Percentiles rank a stretch among this genome's conserved stretches.
These are phyloP conservation scores for Pythium diclinum DNA, from an alignment of 352 stramenopile species.

Conservation along the genomic window DNA sequence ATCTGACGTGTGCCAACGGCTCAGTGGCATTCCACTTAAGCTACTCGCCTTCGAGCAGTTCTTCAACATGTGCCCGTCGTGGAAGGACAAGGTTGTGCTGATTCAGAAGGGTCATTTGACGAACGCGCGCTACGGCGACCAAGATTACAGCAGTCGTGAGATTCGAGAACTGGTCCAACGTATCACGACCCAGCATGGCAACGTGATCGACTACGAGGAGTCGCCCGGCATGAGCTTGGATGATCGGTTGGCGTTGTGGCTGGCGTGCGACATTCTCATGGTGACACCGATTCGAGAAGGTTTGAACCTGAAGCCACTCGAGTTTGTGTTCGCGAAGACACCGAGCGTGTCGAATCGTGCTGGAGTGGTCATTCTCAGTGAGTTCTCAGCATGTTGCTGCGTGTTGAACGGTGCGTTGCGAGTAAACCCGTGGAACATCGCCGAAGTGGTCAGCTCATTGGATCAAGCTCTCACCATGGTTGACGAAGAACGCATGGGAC, in stretches of 20 bases:
- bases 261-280: conserved; percentile 95
- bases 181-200: conserved; percentile 68
- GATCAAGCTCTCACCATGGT: conserved; percentile 94
- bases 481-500: conserved; percentile 83
- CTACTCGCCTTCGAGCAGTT: conserved; percentile 96
- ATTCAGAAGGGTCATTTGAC: conserved; percentile 91
- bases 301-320: conserved; percentile 96
- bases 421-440: conserved; percentile 97
- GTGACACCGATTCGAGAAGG: conserved; percentile 95
- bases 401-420: conserved; percentile 95
- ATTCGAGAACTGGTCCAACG: conserved; percentile 78
- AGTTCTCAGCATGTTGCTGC: conserved; percentile 95
- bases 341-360: conserved; percentile 52
- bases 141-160: conserved; percentile 87
- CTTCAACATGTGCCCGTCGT: conserved; percentile 93
- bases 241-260: conserved; percentile 92
- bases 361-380: conserved; percentile 95
- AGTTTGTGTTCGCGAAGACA: conserved; percentile 91
- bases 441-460: conserved; percentile 87
- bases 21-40: conserved; percentile 94
- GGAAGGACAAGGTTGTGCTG: conserved; percentile 94
- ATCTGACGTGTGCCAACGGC: conserved; percentile 92
- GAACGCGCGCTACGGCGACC: conserved; percentile 86
- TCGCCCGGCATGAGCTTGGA: conserved; percentile 84
- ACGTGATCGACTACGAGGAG: conserved; percentile 88